Evolutionary conservation across 768 basidiomycete genomes (phyloP), one percentile per base, ranked within the genome.

Genomic region (Hypholoma fasciculare): DNA sequence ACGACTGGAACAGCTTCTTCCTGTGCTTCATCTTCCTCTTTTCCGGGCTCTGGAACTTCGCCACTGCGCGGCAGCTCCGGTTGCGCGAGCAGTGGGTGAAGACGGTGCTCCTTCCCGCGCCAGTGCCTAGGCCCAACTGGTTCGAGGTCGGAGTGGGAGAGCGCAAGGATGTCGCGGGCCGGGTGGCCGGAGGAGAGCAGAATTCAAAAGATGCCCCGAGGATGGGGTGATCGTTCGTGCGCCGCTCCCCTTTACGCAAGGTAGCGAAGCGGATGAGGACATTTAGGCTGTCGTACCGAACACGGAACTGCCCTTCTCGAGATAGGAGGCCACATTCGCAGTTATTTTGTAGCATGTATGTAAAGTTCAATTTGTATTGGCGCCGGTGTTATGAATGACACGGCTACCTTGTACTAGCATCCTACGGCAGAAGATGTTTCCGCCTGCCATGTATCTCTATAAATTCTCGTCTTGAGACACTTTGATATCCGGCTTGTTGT

Each of bases 1-100:
- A 64, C 38, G 63, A 67, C 49, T 67, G 66, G 66, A 63, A 58
- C 23, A 67, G 62, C 51, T 54, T 67, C 7, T 61, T 65, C 52
- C 44, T 67, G 54, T 54, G 54, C 3, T 19, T 54, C 8, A 58
- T 61, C 13, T 67, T 67, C 58, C 37, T 67, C 49, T 39, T 61
- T 16, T 57, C 64, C 9, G 64, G 56, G 6, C 55, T 59, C 51
- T 64, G 62, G 59, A 67, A 67, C 38, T 63, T 65, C 34, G 64
- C 66, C 42, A 63, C 66, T 1, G 64, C 62, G 8, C 55, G 62
- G 49, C 56, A 67, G 42, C 17, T 67, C 34, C 27, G 56, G 20
- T 13, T 67, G 53, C 54, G 58, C 17, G 61, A 61, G 46, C 51
- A 20, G 26, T 56, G 54, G 61, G 51, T 43, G 43, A 53, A 52